Base-by-base conservation (phyloP, 148 eudicot species). In the Rheum nobile region DNA sequence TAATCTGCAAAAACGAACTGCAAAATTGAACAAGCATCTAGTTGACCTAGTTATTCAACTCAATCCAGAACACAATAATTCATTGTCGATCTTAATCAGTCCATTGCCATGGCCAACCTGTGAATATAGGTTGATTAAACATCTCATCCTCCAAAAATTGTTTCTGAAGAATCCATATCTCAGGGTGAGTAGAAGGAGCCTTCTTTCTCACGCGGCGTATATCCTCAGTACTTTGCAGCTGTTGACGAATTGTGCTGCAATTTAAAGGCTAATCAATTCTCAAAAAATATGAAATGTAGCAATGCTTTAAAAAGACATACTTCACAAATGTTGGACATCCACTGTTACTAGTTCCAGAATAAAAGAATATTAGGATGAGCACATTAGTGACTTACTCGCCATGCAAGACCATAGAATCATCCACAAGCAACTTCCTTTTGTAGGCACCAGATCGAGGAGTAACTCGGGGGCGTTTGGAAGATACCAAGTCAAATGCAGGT, bases 181-280 rank as follows among this genome's bases (percentile, higher is more conserved):
- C 99, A 84, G 86, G 76, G 47, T 75, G 86, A 35, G 97, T 90
- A 78, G 97, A 95, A 39, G 99, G 97, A 86, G 97, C 99, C 79
- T 92, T 95, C 89, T 92, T 90, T 61, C 97, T 81, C 77, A 88
- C 76, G 34, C 99, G 93, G 8, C 99, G 96, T 82, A 95, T 90
- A 57, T 90, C 97, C 77, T 87, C 97, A 29, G 96, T 85, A 80
- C 75, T 80, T 39, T 84, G 85, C 83, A 95, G 80, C 71, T 95
- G 99, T 65, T 87, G 88, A n/a, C 99, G 85, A 84, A 95, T 95
- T 63, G 76, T 84, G 79, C 98, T 92, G 78, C 77, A 54, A 65
- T 41, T 65, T 32, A 32, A 65, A 65, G 14, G 37, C 37, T 29
- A 28, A 61, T 31, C 16, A 31, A 31, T 61, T 28, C 29, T 61